Percentiles rank a stretch among this genome's conserved stretches.
phyloP scores from a whole-genome alignment of 495 filamentous ascomycete genomes.

The Penicillium atrosanguineum region DNA sequence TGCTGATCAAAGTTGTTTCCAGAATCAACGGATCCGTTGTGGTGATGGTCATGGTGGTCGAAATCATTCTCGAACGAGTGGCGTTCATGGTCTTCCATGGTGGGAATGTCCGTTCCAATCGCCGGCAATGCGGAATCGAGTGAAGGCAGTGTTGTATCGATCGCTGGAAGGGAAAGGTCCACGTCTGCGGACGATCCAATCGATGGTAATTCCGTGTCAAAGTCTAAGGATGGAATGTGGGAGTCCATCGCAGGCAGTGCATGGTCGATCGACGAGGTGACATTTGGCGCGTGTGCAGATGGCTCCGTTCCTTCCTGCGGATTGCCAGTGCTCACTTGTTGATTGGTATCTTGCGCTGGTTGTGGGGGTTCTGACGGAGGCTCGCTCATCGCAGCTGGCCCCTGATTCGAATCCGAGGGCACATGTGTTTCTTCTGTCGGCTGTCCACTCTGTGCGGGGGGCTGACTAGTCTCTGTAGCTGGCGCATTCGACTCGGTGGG shows the following conservation, averaged over 20 bases:
- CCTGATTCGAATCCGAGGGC: background rate
- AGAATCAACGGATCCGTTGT: conserved; percentile 18
- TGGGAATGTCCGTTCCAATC: conserved; percentile 33
- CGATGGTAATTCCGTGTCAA: conserved; percentile 29
- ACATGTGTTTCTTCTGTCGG: conserved; percentile 8
- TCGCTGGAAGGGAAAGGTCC: conserved; percentile 38
- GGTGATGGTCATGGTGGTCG: conserved; percentile 16
- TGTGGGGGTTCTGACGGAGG: conserved; percentile 1
- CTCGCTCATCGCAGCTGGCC: background rate
- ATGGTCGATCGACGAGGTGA: conserved; percentile 16
- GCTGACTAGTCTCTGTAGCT: conserved; percentile 14
- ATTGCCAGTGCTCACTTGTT: background rate
- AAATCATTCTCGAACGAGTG: conserved; percentile 21
- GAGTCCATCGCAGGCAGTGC: conserved; percentile 17
- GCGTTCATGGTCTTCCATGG: conserved; percentile 23
- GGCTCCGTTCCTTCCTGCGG: conserved; percentile 1
- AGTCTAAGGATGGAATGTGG: conserved; percentile 36
- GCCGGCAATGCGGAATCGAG: conserved; percentile 38
- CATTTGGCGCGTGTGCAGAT: conserved; percentile 7
- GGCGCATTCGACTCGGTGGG: conserved; percentile 23
- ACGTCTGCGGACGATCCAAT: conserved; percentile 23
- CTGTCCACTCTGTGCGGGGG: conserved; percentile 4
- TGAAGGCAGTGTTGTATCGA: conserved; percentile 35
- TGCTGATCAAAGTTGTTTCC: conserved; percentile 36
- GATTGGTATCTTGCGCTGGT: conserved; percentile 4